Evolutionary conservation across 331 rosid species (phyloP).

Genomic region (Arachis monticola): DNA sequence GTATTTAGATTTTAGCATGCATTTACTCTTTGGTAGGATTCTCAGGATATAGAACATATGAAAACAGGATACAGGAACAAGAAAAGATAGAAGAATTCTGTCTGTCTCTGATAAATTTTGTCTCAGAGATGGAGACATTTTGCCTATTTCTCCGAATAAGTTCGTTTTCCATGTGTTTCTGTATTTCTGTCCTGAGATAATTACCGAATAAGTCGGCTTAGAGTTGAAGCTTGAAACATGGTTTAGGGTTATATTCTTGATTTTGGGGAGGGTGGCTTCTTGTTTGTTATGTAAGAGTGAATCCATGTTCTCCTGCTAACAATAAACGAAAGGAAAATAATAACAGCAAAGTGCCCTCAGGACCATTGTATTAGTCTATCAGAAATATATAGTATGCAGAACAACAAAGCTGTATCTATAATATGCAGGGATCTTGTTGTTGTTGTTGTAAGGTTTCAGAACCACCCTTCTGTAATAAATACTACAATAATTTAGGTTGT

Average conservation of each 20-base stretch:
- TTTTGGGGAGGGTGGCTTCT: not conserved
- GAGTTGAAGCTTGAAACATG: constrained; percentile 12
- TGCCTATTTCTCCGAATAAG: too few relatives aligned
- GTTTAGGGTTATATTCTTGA: not conserved
- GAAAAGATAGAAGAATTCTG: too few relatives aligned
- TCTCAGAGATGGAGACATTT: too few relatives aligned
- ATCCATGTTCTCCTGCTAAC: constrained; percentile 54
- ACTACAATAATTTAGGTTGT: not conserved
- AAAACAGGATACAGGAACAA: too few relatives aligned
- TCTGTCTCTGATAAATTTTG: too few relatives aligned
- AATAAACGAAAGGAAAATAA: constrained; percentile 30
- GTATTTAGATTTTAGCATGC: constrained; percentile 40
- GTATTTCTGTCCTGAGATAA: too few relatives aligned
- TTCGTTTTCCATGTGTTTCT: too few relatives aligned
- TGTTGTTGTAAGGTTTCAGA: constrained; percentile 11
- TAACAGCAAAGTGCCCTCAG: constrained; percentile 19
- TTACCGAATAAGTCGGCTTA: not conserved
- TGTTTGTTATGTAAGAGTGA: constrained; percentile 58
- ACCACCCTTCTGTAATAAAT: not conserved
- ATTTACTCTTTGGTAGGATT: too few relatives aligned
- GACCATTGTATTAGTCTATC: not conserved
- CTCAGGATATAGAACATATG: too few relatives aligned
- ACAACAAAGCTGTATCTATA: constrained; percentile 3
- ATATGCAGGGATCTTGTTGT: not conserved
- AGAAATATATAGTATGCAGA: constrained; percentile 7